Evolutionary conservation across 140 eudicot genomes (phyloP).

Genomic region (Bidens hawaiensis): DNA sequence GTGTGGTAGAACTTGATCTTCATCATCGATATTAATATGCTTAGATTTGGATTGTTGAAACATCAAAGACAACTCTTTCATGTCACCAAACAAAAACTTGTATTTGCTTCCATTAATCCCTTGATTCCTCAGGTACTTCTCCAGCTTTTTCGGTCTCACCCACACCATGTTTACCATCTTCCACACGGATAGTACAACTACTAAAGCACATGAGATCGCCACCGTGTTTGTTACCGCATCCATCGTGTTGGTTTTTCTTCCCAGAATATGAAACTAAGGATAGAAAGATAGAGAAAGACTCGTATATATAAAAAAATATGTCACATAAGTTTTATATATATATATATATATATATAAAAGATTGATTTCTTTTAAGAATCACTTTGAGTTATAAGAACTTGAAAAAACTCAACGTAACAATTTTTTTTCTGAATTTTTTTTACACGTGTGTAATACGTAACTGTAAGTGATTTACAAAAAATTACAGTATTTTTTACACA

Average conservation of each 20-base stretch:
- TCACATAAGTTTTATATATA: too few relatives aligned
- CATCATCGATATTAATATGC: slow-evolving; percentile 18
- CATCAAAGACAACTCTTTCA: slow-evolving; percentile 21
- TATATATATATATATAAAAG: too few relatives aligned
- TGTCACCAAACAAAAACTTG: slow-evolving; percentile 33
- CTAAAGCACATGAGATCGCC: slow-evolving; percentile 15
- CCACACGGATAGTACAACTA: slow-evolving; percentile 25
- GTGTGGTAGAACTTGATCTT: slow-evolving; percentile 11
- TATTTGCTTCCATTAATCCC: slow-evolving; percentile 33
- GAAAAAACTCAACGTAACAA: too few relatives aligned
- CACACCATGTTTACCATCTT: slow-evolving; percentile 31
- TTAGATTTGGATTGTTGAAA: slow-evolving; percentile 15
- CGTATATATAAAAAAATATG: too few relatives aligned
- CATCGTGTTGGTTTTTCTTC: slow-evolving; percentile 10
- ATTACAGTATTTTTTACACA: too few relatives aligned
- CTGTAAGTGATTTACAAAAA: too few relatives aligned
- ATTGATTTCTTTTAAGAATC: too few relatives aligned
- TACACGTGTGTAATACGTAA: too few relatives aligned
- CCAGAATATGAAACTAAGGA: neutral
- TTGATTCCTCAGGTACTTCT: slow-evolving; percentile 28
- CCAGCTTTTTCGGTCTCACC: slow-evolving; percentile 31
- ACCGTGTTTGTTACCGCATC: slow-evolving; percentile 20
- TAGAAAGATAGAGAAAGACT: neutral
- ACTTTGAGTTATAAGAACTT: too few relatives aligned
- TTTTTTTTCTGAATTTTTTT: too few relatives aligned